Evolutionary conservation across 2,329 filamentous ascomycete species (phyloP).

Genomic region (Cordyceps militaris): DNA sequence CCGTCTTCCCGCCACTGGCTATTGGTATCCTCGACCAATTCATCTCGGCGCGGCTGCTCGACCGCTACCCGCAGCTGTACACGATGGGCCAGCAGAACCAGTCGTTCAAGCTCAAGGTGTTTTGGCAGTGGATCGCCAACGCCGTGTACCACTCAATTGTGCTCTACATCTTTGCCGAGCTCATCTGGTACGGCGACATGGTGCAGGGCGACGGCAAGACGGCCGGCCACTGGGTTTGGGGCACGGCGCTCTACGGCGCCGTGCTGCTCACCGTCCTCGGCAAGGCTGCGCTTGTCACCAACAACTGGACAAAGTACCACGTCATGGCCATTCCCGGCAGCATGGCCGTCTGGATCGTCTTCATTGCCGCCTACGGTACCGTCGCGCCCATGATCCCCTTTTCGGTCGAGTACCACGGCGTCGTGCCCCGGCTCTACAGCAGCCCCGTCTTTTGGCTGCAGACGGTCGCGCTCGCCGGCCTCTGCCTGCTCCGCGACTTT

Average conservation of each 20-base stretch:
- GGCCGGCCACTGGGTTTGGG: constrained; percentile 97
- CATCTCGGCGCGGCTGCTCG: constrained; percentile 85
- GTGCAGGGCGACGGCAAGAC: constrained; percentile 71
- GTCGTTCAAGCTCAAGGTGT: constrained; percentile 90
- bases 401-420: constrained; percentile 76
- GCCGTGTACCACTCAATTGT: constrained; percentile 93
- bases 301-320: constrained; percentile 98
- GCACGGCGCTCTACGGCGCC: constrained; percentile 86
- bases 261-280: constrained; percentile 89
- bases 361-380: constrained; percentile 79
- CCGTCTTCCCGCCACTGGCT: constrained; percentile 83
- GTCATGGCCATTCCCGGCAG: constrained; percentile 92
- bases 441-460: constrained; percentile 89
- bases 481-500: constrained; percentile 84
- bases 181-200: constrained; percentile 77
- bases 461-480: constrained; percentile 66
- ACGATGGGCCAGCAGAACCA: constrained; percentile 84
- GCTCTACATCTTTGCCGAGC: constrained; percentile 77
- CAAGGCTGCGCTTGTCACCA: constrained; percentile 91
- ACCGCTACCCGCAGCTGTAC: constrained; percentile 95
- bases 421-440: constrained; percentile 72
- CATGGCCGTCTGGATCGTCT: constrained; percentile 83
- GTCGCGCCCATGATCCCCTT: constrained; percentile 77
- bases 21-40: constrained; percentile 97
- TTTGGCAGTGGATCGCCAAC: constrained; percentile 86